These are phyloP conservation scores for Castanospermum australe DNA, from an alignment of 306 rosid species.

Conservation along the genomic window DNA sequence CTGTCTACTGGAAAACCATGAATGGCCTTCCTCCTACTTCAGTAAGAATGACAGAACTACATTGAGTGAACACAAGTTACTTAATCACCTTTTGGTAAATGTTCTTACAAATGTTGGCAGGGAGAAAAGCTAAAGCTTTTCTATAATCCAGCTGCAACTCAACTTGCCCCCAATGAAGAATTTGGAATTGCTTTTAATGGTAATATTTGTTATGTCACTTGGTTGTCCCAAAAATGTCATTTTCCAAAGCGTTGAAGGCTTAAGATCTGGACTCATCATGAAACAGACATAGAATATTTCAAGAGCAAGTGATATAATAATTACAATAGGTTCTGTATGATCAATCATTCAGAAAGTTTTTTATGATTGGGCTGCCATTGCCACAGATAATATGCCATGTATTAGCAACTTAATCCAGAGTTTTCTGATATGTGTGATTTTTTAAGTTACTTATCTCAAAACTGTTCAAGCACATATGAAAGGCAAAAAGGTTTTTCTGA, in stretches of 20 bases:
- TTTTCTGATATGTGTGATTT: too few species aligned
- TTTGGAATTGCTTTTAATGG: constrained; percentile 91
- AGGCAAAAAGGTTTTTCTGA: too few species aligned
- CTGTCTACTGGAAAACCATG: constrained; percentile 91
- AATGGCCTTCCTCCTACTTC: constrained; percentile 84
- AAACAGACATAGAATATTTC: background rate
- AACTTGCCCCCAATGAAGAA: constrained; percentile 71
- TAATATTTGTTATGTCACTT: constrained; percentile 26
- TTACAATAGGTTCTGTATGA: too few species aligned
- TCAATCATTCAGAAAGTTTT: too few species aligned
- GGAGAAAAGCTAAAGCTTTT: constrained; percentile 86
- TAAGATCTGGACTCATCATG: background rate
- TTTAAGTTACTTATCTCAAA: too few species aligned
- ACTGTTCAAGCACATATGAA: too few species aligned
- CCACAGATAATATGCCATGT: too few species aligned
- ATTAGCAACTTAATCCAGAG: too few species aligned
- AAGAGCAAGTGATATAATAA: background rate
- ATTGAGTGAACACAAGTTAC: background rate
- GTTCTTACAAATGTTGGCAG: constrained; percentile 43
- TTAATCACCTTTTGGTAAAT: background rate
- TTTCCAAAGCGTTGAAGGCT: background rate
- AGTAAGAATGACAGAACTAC: constrained; percentile 40
- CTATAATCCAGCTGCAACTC: constrained; percentile 77
- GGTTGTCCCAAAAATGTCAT: background rate
- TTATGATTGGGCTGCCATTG: too few species aligned